Evolutionary conservation across 192 early-diverging fungal species (phyloP).

Genomic region (Entomortierella chlamydospora): DNA sequence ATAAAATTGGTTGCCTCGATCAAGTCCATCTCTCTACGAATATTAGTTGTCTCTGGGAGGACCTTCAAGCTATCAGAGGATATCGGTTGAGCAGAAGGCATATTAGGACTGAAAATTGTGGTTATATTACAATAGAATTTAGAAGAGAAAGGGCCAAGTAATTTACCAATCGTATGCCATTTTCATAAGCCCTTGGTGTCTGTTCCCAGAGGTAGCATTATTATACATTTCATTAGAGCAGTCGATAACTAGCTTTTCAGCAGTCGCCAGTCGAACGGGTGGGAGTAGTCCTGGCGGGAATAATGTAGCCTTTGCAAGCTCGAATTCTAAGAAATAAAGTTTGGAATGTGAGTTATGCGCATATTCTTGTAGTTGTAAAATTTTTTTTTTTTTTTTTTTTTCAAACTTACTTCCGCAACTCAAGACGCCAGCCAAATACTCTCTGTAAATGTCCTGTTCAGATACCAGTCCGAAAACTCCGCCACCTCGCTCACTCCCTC

Average conservation of each 20-base stretch:
- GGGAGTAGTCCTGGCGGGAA: slow-evolving; percentile 54
- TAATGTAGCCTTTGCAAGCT: slow-evolving; percentile 66
- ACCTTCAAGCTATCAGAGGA: slow-evolving; percentile 64
- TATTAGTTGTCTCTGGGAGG: slow-evolving; percentile 64
- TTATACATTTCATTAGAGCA: slow-evolving; percentile 79
- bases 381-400: not conserved
- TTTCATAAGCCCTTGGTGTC: slow-evolving; percentile 74
- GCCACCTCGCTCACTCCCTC: slow-evolving; percentile 55
- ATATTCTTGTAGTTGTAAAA: not conserved
- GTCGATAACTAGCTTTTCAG: slow-evolving; percentile 75
- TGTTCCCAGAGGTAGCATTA: slow-evolving; percentile 76
- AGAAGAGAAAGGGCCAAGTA: not conserved
- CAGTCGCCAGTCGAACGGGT: slow-evolving; percentile 54
- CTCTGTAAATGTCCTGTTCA: slow-evolving; percentile 68
- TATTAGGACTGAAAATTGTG: slow-evolving; percentile 2
- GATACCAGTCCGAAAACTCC: slow-evolving; percentile 67
- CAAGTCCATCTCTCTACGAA: slow-evolving; percentile 69
- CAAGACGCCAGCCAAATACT: slow-evolving; percentile 68
- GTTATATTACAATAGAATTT: not conserved
- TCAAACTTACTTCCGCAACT: slow-evolving; percentile 68
- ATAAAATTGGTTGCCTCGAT: slow-evolving; percentile 80
- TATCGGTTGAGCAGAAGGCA: not conserved
- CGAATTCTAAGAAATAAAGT: slow-evolving; percentile 59
- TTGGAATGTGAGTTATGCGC: not conserved
- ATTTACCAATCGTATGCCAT: slow-evolving; percentile 78